phyloP scores from a whole-genome alignment of 78 protist genomes.

The Speleostelium caveatum region DNA sequence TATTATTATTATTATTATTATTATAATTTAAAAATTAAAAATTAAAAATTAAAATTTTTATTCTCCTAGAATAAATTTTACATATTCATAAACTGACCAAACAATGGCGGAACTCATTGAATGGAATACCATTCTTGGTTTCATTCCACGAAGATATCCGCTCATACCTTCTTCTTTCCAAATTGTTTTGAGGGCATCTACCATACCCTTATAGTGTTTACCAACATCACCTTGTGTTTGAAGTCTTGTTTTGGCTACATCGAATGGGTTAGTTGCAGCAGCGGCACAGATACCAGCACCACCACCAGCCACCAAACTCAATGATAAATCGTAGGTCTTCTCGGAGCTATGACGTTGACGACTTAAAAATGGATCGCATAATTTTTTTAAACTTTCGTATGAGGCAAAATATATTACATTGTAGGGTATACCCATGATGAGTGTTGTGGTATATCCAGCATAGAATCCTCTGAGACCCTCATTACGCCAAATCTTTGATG shows the following conservation, averaged over 20 bases:
- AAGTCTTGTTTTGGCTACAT: slow-evolving; percentile 85
- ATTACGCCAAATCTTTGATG: slow-evolving; percentile 41
- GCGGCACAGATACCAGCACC: slow-evolving; percentile 87
- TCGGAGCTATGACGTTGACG: not conserved
- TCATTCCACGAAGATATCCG: slow-evolving; percentile 70
- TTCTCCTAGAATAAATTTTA: slow-evolving; percentile 41
- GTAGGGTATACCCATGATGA: slow-evolving; percentile 86
- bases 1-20: not conserved
- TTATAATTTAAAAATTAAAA: not conserved
- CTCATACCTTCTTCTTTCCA: slow-evolving; percentile 73
- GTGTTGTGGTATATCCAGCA: slow-evolving; percentile 78
- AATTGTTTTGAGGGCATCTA: slow-evolving; percentile 53
- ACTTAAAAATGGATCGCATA: slow-evolving; percentile 29
- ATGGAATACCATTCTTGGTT: slow-evolving; percentile 80
- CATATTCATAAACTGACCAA: slow-evolving; percentile 79
- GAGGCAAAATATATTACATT: slow-evolving; percentile 62
- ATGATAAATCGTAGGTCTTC: slow-evolving; percentile 29
- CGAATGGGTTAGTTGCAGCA: slow-evolving; percentile 85
- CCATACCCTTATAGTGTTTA: slow-evolving; percentile 68
- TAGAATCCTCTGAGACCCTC: slow-evolving; percentile 82
- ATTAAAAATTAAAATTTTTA: not conserved
- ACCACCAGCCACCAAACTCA: slow-evolving; percentile 73
- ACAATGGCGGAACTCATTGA: slow-evolving; percentile 80
- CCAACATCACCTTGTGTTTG: slow-evolving; percentile 77
- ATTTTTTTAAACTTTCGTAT: slow-evolving; percentile 76